Base-by-base conservation (phyloP, 2,329 filamentous ascomycete genomes). In the Pseudogymnoascus destructans region DNA sequence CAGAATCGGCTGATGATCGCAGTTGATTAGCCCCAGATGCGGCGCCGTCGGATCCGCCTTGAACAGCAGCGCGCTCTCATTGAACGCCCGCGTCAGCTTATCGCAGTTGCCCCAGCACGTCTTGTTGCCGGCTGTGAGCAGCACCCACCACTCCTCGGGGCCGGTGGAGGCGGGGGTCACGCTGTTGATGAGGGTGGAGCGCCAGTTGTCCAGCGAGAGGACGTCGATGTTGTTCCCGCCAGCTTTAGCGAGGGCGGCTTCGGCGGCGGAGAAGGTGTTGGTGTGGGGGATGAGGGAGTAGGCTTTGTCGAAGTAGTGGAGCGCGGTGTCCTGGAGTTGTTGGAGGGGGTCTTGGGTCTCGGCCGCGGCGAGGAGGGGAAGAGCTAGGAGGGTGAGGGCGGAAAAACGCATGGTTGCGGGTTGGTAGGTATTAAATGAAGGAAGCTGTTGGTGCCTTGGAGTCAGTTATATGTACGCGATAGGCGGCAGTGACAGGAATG, bases 71-170 rank as follows among this genome's bases (percentile, higher is more conserved):
- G 82, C 81, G 8, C 84, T 80, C 68, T 84, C 78, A 74, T 86
- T 80, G 72, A 80, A 85, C 21, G 85, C 85, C 59, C 74, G 73
- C 66, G 89, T 85, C 57, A 84, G 72, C 61, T 74, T 75, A 40
- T 68, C 76, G 72, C 87, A 92, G 67, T 80, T 77, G 64, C 86
- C 87, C 57, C 63, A 67, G 62, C 87, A 92, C 30, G 87, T 89
- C 74, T 83, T 85, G 76, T 91, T 90, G 64, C 85, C 77, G 59
- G 87, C 87, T 8, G 83, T 87, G 64, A 89, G 73, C 64, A 87
- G 77, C 61, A 92, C 74, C 76, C 86, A 84, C 85, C 85, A 90
- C 72, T 89, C 84, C 71, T 86, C 84, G 4, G 86, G 84, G 6
- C 73, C 77, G 9, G 79, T 79, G 61, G 79, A 77, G 25, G 72